Evolutionary conservation across 2,329 filamentous ascomycete species (phyloP).

Genomic region (Sarocladium brachiariae): DNA sequence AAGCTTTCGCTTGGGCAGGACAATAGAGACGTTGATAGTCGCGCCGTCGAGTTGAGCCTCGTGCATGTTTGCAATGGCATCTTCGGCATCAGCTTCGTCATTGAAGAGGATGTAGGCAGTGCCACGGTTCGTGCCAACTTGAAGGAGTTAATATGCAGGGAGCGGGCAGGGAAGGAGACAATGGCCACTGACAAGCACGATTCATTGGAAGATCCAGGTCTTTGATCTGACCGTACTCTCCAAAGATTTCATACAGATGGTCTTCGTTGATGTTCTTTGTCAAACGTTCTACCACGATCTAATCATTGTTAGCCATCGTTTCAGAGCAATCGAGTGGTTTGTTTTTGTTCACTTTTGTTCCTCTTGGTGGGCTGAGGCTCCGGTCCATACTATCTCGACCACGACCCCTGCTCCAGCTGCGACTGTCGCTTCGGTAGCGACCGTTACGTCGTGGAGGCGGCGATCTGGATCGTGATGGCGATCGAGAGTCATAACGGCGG

Average conservation of each 20-base stretch:
- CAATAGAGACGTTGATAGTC: slow-evolving; percentile 79
- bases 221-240: slow-evolving; percentile 75
- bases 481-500: slow-evolving; percentile 27
- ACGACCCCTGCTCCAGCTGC: slow-evolving; percentile 27
- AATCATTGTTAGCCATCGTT: slow-evolving; percentile 3
- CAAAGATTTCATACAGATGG: slow-evolving; percentile 89
- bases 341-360: slow-evolving; percentile 53
- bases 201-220: slow-evolving; percentile 90
- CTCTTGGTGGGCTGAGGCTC: slow-evolving; percentile 34
- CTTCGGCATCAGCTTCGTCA: slow-evolving; percentile 71
- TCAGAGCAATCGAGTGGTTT: not conserved
- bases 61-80: slow-evolving; percentile 93
- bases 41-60: slow-evolving; percentile 89
- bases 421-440: slow-evolving; percentile 21
- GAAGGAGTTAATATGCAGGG: not conserved
- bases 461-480: slow-evolving; percentile 20
- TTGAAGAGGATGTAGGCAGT: slow-evolving; percentile 88
- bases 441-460: slow-evolving; percentile 27
- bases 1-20: slow-evolving; percentile 76
- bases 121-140: slow-evolving; percentile 83
- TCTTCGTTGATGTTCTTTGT: slow-evolving; percentile 90
- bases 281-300: slow-evolving; percentile 94
- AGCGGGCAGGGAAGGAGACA: slow-evolving; percentile 8
- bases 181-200: slow-evolving; percentile 57
- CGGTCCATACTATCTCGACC: slow-evolving; percentile 28